These are phyloP conservation scores for Boletus pseudopeckii DNA, from an alignment of 768 basidiomycete species.

Conservation along the genomic window DNA sequence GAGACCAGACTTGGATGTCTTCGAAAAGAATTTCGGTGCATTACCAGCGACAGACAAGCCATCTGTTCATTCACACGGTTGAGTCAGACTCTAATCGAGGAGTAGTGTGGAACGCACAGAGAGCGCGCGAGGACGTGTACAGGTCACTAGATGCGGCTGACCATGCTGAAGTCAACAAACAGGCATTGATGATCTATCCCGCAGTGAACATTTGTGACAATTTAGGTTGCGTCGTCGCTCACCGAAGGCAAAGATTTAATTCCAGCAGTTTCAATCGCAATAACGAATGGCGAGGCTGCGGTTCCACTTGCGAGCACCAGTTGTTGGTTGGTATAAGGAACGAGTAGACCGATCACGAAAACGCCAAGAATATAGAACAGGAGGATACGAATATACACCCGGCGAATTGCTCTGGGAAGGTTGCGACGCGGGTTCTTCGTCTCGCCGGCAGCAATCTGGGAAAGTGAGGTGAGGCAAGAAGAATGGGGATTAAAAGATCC, in stretches of 20 bases:
- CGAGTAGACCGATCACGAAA: constrained; percentile 77
- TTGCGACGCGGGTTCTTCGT: constrained; percentile 81
- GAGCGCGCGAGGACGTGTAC: constrained; percentile 82
- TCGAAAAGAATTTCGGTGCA: constrained; percentile 77
- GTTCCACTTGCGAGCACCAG: constrained; percentile 54
- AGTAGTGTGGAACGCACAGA: constrained; percentile 53
- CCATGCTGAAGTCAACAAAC: constrained; percentile 86
- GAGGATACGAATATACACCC: constrained; percentile 74
- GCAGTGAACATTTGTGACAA: neutral
- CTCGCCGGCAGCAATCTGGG: constrained; percentile 82
- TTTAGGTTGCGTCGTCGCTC: constrained; percentile 22
- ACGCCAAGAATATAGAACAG: constrained; percentile 74
- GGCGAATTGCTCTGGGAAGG: constrained; percentile 53
- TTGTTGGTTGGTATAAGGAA: constrained; percentile 61
- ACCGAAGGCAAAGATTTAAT: constrained; percentile 83
- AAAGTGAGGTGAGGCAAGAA: constrained; percentile 10
- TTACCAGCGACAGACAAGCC: constrained; percentile 78
- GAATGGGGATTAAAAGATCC: neutral
- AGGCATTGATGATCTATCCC: constrained; percentile 70
- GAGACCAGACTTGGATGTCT: constrained; percentile 67
- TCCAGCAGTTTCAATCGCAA: constrained; percentile 83
- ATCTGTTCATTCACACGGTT: constrained; percentile 40
- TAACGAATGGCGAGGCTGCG: constrained; percentile 84
- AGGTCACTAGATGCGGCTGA: constrained; percentile 88
- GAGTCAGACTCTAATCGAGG: neutral